Evolutionary conservation across 2,329 filamentous ascomycete genomes (phyloP), one percentile per base, ranked within the genome.

Genomic region (Dactylellina parvicollis): DNA sequence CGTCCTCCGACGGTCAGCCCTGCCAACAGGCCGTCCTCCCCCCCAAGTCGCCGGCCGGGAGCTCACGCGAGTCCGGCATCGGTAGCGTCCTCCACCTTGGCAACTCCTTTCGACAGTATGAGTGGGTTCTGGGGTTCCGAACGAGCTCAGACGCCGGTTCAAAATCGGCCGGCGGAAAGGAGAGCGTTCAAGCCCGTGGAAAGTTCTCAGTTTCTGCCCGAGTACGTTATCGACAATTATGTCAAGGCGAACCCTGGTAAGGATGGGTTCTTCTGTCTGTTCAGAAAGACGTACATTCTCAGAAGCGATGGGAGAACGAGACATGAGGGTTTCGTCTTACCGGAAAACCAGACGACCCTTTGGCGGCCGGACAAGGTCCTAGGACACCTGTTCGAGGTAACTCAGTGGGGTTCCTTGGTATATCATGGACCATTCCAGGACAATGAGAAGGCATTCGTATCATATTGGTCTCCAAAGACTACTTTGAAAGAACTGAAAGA

Each of bases 191-290:
- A 10, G 10, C 60, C 60, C 1, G 16, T 56, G 1, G 60, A 65
- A 49, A 65, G 60, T 38, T 14, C 36, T 3, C 40, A 55, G 22
- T 65, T 65, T 14, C 9, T 65, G 5, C 60, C 60, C 1, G 60
- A 65, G 38, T 56, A 56, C n/a, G 60, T 65, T 1, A 42, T 56
- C 4, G 60, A 65, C 42, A 65, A 56, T 30, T 65, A 52, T 46
- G 12, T 65, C 40, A 55, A 47, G 20, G 47, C 36, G 3, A 47
- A 65, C n/a, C 50, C 60, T 8, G 60, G 18, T 8, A 42, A 54
- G 24, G 20, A 64, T 3, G 60, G 60, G 2, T 64, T 64, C 24
- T 64, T 64, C n/a, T 64, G 60, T 46, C 38, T 64, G n/a, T 64
- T 54, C n/a, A 44, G 26, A 9, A 64, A 54, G n/a, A 54, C 47